Evolutionary conservation across 2,329 filamentous ascomycete genomes (phyloP).

Genomic region (Pseudogymnoascus pannorum): DNA sequence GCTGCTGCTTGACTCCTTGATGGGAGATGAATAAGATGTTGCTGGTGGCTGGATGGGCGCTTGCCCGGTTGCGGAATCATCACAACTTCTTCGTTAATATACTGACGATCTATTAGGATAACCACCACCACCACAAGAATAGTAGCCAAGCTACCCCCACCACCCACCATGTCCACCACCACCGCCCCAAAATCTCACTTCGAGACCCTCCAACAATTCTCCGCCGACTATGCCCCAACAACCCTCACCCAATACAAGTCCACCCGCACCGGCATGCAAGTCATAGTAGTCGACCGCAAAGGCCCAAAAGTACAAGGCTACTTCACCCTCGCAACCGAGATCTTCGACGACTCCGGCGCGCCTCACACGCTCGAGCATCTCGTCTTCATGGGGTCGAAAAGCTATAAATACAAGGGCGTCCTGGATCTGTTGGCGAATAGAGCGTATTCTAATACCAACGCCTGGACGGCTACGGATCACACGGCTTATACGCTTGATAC

Average conservation of each 20-base stretch:
- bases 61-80: background rate
- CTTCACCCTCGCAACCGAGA: conserved; percentile 93
- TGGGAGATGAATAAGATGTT: background rate
- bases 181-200: conserved; percentile 50
- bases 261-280: conserved; percentile 85
- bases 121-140: background rate
- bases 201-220: conserved; percentile 76
- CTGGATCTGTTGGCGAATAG: conserved; percentile 89
- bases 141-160: background rate
- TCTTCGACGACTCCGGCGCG: conserved; percentile 92
- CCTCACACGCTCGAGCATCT: conserved; percentile 81
- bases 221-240: conserved; percentile 82
- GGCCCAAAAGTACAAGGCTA: conserved; percentile 94
- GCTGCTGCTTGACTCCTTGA: background rate
- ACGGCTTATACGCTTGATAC: conserved; percentile 94
- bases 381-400: conserved; percentile 85
- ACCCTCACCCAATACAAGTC: conserved; percentile 95
- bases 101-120: background rate
- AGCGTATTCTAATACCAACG: conserved; percentile 90
- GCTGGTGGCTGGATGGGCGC: background rate
- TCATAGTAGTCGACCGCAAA: conserved; percentile 83
- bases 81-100: background rate
- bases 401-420: conserved; percentile 88
- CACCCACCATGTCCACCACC: conserved; percentile 1
- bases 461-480: conserved; percentile 94